A percentile compares a stretch with the other conserved stretches of the same genome.
Conservation (phyloP, 1,284 basidiomycete genomes). For the Tylopilus sp. region DNA sequence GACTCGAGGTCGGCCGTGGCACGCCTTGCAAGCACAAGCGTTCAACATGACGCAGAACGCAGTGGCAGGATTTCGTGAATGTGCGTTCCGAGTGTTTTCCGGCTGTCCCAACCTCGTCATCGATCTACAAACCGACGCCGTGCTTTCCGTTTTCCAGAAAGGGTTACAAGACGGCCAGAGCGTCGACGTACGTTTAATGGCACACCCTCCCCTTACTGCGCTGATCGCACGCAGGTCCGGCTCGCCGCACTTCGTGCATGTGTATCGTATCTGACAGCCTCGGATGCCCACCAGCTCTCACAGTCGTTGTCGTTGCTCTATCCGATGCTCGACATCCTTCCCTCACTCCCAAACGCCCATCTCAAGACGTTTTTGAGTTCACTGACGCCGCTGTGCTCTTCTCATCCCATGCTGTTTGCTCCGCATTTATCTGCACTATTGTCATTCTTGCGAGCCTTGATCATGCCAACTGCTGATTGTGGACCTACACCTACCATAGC, state of each 20-base stretch:
- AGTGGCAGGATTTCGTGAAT: slow-evolving; percentile 41
- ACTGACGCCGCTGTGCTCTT: slow-evolving; percentile 67
- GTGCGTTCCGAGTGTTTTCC: slow-evolving; percentile 58
- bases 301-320: slow-evolving; percentile 56
- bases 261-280: slow-evolving; percentile 58
- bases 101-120: slow-evolving; percentile 68
- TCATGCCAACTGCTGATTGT: slow-evolving; percentile 60
- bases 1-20: slow-evolving; percentile 71
- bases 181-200: slow-evolving; percentile 48
- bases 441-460: slow-evolving; percentile 60
- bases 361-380: slow-evolving; percentile 64
- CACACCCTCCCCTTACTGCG: neutral
- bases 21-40: slow-evolving; percentile 64
- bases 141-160: slow-evolving; percentile 57
- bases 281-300: slow-evolving; percentile 52
- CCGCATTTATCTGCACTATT: slow-evolving; percentile 62
- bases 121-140: slow-evolving; percentile 66
- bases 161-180: slow-evolving; percentile 62
- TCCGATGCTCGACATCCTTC: slow-evolving; percentile 65
- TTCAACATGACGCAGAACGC: slow-evolving; percentile 58
- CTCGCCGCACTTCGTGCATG: slow-evolving; percentile 55
- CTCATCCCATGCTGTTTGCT: slow-evolving; percentile 63
- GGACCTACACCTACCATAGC: slow-evolving; percentile 73
- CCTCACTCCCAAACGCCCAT: slow-evolving; percentile 48
- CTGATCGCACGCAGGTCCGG: slow-evolving; percentile 39